Evolutionary conservation across 2,329 filamentous ascomycete genomes (phyloP), one percentile per base, ranked within the genome.

Genomic region (Colletotrichum destructivum): DNA sequence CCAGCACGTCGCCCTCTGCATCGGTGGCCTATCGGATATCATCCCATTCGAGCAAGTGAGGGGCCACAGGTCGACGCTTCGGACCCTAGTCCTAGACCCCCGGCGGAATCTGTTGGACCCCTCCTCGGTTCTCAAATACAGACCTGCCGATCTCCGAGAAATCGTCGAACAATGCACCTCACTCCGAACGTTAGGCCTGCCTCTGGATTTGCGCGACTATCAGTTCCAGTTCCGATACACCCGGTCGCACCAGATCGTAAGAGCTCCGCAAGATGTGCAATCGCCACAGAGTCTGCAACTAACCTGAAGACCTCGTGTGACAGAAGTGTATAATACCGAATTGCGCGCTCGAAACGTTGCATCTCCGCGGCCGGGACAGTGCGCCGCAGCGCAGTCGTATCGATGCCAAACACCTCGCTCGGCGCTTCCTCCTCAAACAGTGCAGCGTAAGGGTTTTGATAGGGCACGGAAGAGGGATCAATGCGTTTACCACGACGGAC

Each of bases 341-440:
- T 3, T 54, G 51, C 51, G 26, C 26, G 23, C 51, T 54, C 51
- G 51, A 54, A 7, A 54, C 51, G 5, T 15, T 54, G 51, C 51
- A 54, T 54, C 51, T 54, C 23, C 51, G 51, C 51, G 51, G 51
- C 51, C 51, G 51, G 51, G 51, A 54, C 26, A 6, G 11, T 5
- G 31, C 51, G 51, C 51, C 51, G 5, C 51, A 54, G 7, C 51
- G 51, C 23, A 54, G 51, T 54, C 51, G 51, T 7, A 9, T 54
- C 51, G 51, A 54, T 13, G 51, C 51, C 51, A 54, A 54, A 16
- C 51, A 54, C 26, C 51, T 54, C 5, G 51, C 51, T 26, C 51
- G 51, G 15, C 51, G 51, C 9, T 54, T 54, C 11, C 51, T 54
- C 51, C 51, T 54, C 21, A 54, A 54, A 54, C 51, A 54, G 23